Percentiles rank a stretch among this genome's conserved stretches.
phyloP scores from a whole-genome alignment of 2,329 filamentous ascomycete species.

The Colletotrichum spaethianum region DNA sequence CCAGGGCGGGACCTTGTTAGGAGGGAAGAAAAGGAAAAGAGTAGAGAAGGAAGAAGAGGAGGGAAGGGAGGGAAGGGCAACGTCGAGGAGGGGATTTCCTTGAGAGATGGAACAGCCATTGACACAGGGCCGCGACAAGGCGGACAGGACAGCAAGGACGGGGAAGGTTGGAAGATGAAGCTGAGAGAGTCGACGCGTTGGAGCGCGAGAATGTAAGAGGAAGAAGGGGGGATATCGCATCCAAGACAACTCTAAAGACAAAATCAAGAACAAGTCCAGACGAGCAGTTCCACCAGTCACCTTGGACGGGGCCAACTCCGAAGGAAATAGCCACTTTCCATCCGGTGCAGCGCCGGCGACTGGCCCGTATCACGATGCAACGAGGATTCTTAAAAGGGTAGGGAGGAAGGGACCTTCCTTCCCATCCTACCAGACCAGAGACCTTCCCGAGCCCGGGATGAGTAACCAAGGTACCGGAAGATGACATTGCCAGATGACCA shows the following conservation, averaged over 20 bases:
- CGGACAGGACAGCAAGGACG: neutral
- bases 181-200: neutral
- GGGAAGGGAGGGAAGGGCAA: neutral
- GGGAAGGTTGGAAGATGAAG: neutral
- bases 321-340: neutral
- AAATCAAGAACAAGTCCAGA: neutral
- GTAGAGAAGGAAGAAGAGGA: neutral
- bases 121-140: slow-evolving; percentile 16
- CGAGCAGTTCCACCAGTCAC: neutral
- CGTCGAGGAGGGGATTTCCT: slow-evolving; percentile 3
- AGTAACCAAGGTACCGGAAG: neutral
- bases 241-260: neutral
- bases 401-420: neutral
- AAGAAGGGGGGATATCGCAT: neutral
- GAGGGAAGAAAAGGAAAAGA: too few relatives aligned
- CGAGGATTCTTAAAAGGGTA: neutral
- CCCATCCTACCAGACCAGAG: too few relatives aligned
- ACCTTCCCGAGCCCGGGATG: too few relatives aligned
- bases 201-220: neutral
- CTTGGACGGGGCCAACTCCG: slow-evolving; percentile 5
- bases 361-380: neutral
- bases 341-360: neutral
- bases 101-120: slow-evolving; percentile 22
- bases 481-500: neutral
- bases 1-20: slow-evolving; percentile 14